Evolutionary conservation across 768 basidiomycete genomes (phyloP).

Genomic region (Podaxis sp.): DNA sequence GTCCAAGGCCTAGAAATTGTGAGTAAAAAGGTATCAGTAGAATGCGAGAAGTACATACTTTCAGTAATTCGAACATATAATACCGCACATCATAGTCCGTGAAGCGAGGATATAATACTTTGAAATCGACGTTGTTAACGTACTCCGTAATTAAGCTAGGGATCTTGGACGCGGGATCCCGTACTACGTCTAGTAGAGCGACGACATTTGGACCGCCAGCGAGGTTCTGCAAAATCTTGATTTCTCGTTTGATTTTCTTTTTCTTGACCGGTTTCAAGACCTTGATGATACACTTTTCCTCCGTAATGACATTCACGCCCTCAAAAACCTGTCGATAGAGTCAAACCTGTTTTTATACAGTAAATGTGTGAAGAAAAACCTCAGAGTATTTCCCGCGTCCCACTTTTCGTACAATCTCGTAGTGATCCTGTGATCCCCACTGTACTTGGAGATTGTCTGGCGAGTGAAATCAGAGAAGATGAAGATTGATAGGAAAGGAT

Average conservation of each 20-base stretch:
- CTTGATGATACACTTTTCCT: constrained; percentile 97
- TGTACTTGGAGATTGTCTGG: constrained; percentile 95
- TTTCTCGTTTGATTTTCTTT: constrained; percentile 99
- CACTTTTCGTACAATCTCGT: constrained; percentile 96
- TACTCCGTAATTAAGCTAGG: constrained; percentile 97
- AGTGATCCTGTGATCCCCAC: constrained; percentile 97
- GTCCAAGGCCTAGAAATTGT: constrained; percentile 73
- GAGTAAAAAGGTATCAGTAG: constrained; percentile 9
- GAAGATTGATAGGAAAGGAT: constrained; percentile 16
- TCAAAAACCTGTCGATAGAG: constrained; percentile 72
- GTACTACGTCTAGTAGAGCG: constrained; percentile 90
- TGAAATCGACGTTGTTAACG: constrained; percentile 98
- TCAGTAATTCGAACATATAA: constrained; percentile 96
- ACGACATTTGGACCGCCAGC: constrained; percentile 96
- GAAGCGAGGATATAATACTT: constrained; percentile 92
- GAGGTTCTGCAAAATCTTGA: constrained; percentile 96
- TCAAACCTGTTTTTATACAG: constrained; percentile 14
- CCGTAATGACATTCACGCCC: constrained; percentile 86
- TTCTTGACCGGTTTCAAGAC: constrained; percentile 99
- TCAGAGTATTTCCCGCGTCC: constrained; percentile 95
- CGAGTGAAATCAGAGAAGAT: constrained; percentile 25
- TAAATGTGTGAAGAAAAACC: constrained; percentile 40
- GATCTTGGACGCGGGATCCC: constrained; percentile 95
- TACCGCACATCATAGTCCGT: constrained; percentile 94
- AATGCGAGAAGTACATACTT: constrained; percentile 44